These are phyloP conservation scores for Lunularia cruciata DNA, from an alignment of 225 moss, liverwort and hornwort genomes.

Conservation along the genomic window DNA sequence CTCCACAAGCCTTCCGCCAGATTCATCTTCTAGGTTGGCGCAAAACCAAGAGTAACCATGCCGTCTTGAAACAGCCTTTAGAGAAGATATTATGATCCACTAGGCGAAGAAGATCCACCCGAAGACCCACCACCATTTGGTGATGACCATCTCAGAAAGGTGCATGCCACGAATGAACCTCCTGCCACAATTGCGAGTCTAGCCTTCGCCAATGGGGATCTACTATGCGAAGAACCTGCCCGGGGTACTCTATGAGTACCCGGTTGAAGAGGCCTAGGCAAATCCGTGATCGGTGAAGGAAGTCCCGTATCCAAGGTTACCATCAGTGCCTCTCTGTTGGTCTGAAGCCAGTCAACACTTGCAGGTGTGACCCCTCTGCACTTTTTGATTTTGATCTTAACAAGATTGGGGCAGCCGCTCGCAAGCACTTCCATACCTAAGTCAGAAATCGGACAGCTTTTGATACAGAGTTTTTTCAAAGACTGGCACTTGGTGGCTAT, in stretches of 20 bases:
- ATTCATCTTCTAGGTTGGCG: background rate
- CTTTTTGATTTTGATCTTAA: conserved; percentile 98
- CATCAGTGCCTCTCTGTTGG: conserved; percentile 69
- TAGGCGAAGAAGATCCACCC: conserved; percentile 70
- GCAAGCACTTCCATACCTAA: conserved; percentile 92
- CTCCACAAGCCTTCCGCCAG: conserved; percentile 4
- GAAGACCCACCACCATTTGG: conserved; percentile 60
- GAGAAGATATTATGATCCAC: conserved; percentile 48
- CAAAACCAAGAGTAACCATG: background rate
- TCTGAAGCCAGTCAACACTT: conserved; percentile 75
- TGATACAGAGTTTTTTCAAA: conserved; percentile 92
- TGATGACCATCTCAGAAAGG: conserved; percentile 82
- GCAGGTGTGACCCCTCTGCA: conserved; percentile 82
- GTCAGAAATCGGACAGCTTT: conserved; percentile 93
- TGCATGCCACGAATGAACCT: conserved; percentile 75
- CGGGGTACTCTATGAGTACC: conserved; percentile 47
- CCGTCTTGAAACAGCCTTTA: background rate
- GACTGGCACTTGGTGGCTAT: conserved; percentile 82
- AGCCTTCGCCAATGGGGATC: conserved; percentile 83
- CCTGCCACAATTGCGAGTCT: conserved; percentile 73
- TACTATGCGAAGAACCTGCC: conserved; percentile 45
- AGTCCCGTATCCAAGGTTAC: conserved; percentile 80
- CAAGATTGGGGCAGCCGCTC: conserved; percentile 83
- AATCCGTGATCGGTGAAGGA: conserved; percentile 39
- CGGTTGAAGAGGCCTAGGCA: conserved; percentile 55